Evolutionary conservation across 495 filamentous ascomycete genomes (phyloP).

Genomic region (Penicillium lividum): DNA sequence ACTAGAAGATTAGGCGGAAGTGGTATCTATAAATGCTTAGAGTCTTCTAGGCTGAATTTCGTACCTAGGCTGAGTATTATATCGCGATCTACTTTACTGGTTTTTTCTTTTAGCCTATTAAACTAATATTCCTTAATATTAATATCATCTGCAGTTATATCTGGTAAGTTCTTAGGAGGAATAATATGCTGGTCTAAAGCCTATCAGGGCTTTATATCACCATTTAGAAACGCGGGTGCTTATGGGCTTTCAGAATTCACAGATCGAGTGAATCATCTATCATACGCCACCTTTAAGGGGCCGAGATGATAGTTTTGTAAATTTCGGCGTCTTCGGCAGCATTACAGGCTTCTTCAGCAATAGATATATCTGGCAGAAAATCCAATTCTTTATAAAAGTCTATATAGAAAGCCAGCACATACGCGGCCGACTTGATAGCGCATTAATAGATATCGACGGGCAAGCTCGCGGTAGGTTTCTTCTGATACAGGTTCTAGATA

Average conservation of each 20-base stretch:
- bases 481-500: slow-evolving; percentile 36
- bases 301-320: slow-evolving; percentile 26
- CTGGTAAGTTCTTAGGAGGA: slow-evolving; percentile 13
- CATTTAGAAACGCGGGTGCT: slow-evolving; percentile 26
- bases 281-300: slow-evolving; percentile 18
- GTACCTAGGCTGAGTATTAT: too few species aligned
- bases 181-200: too few species aligned
- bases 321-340: slow-evolving; percentile 19
- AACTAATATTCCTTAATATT: slow-evolving; percentile 26
- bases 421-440: slow-evolving; percentile 27
- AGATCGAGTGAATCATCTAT: slow-evolving; percentile 29
- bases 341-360: slow-evolving; percentile 30
- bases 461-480: slow-evolving; percentile 32
- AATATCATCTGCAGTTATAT: slow-evolving; percentile 15
- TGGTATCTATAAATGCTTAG: slow-evolving; percentile 19
- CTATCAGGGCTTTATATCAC: slow-evolving; percentile 29
- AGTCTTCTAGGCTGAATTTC: slow-evolving; percentile 1
- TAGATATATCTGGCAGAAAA: slow-evolving; percentile 24
- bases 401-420: slow-evolving; percentile 30
- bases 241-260: slow-evolving; percentile 17
- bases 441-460: slow-evolving; percentile 15
- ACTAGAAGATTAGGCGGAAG: slow-evolving; percentile 27
- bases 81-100: neutral
- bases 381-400: slow-evolving; percentile 31
- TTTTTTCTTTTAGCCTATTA: slow-evolving; percentile 11